Evolutionary conservation across 441 rosid genomes (phyloP).

Genomic region (Sinapis alba): DNA sequence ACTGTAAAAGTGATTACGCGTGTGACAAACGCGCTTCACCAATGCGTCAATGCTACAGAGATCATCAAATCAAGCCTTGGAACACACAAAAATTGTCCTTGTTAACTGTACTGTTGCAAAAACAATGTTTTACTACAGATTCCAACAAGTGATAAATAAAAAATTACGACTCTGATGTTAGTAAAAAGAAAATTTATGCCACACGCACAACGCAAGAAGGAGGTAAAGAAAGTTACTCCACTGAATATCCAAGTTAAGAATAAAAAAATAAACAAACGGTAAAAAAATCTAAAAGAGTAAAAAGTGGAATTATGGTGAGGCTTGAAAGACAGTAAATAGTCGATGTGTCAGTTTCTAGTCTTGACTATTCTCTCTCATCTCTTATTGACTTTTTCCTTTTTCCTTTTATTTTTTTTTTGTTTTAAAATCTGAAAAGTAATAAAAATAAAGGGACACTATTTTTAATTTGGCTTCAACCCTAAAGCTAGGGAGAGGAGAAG

Average conservation of each 20-base stretch:
- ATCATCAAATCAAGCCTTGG: not conserved
- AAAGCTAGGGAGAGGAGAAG: not conserved
- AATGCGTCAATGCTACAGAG: not conserved
- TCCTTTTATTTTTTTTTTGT: not conserved
- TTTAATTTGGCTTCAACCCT: constrained; percentile 13
- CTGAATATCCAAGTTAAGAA: not conserved
- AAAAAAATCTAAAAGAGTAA: not conserved
- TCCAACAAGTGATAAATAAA: not conserved
- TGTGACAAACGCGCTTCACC: not conserved
- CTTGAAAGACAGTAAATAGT: not conserved
- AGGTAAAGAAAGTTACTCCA: not conserved
- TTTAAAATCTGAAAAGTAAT: not conserved
- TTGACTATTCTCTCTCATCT: constrained; percentile 2
- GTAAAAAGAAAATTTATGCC: not conserved
- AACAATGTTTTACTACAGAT: not conserved
- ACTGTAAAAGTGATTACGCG: not conserved
- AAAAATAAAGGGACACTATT: not conserved
- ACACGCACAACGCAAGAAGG: not conserved
- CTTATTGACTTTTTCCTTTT: not conserved
- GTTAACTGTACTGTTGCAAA: constrained; percentile 1
- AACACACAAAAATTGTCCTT: not conserved
- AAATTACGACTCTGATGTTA: not conserved
- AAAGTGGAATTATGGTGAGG: not conserved
- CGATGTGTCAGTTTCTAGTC: not conserved
- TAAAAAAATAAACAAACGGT: not conserved